Conservation (phyloP, 768 basidiomycete species). For the Trametes elegans region DNA sequence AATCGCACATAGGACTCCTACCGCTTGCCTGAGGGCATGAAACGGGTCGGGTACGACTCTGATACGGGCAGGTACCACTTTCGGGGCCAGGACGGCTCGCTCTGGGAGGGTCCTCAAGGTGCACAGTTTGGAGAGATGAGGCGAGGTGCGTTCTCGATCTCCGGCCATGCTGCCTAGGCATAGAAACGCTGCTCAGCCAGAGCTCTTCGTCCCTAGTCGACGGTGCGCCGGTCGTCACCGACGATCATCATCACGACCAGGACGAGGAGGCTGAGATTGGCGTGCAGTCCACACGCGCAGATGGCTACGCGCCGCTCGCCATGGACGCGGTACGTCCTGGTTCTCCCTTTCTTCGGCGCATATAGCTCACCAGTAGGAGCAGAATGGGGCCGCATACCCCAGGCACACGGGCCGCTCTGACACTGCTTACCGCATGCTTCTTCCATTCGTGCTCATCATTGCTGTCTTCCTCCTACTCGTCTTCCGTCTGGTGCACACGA, state of each 20-base stretch:
- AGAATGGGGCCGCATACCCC: conserved; percentile 7
- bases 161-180: not conserved
- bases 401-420: conserved; percentile 7
- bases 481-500: conserved; percentile 52
- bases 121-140: conserved; percentile 55
- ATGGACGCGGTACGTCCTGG: conserved; percentile 43
- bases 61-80: conserved; percentile 69
- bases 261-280: conserved; percentile 58
- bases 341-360: not conserved
- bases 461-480: conserved; percentile 60
- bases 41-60: conserved; percentile 74
- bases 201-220: conserved; percentile 1
- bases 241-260: conserved; percentile 30
- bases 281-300: conserved; percentile 31
- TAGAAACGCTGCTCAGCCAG: not conserved
- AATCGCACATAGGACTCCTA: conserved; percentile 52
- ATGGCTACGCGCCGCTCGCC: conserved; percentile 57
- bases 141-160: conserved; percentile 33
- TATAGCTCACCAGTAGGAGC: not conserved
- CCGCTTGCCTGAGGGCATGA: conserved; percentile 50
- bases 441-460: conserved; percentile 72
- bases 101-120: conserved; percentile 59
- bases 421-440: conserved; percentile 54
- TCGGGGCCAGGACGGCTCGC: conserved; percentile 49
- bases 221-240: conserved; percentile 7